These are phyloP conservation scores for Phlebopus sp. DNA, from an alignment of 1,284 basidiomycete genomes.

Conservation along the genomic window DNA sequence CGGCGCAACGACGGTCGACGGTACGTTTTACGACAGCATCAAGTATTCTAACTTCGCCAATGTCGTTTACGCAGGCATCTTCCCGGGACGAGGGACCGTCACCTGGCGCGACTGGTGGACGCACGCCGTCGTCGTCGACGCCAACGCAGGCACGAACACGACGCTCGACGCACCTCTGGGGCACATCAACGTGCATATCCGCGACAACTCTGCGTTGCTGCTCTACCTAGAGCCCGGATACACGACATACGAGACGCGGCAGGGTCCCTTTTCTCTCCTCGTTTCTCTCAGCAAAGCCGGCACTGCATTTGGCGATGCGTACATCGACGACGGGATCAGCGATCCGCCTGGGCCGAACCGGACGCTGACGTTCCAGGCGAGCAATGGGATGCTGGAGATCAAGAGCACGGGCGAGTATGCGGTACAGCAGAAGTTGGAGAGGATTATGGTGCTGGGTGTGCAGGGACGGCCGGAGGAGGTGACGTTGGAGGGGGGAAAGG, in stretches of 20 bases:
- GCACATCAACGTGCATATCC: constrained; percentile 67
- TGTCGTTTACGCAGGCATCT: constrained; percentile 42
- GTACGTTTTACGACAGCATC: no score
- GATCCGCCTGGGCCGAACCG: constrained; percentile 49
- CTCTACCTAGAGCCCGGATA: constrained; percentile 47
- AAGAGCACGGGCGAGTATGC: constrained; percentile 41
- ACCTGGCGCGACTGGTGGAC: constrained; percentile 79
- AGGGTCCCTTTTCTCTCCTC: constrained; percentile 45
- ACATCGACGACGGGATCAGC: constrained; percentile 57
- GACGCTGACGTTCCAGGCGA: constrained; percentile 41
- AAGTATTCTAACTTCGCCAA: background rate
- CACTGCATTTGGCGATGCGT: constrained; percentile 45
- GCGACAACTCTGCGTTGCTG: constrained; percentile 46
- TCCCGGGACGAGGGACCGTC: constrained; percentile 58
- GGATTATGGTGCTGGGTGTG: constrained; percentile 51
- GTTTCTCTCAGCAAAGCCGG: constrained; percentile 42
- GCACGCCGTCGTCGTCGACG: constrained; percentile 48
- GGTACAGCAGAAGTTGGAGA: constrained; percentile 41
- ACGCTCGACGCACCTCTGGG: constrained; percentile 53
- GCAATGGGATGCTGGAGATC: constrained; percentile 34
- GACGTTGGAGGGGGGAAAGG: constrained; percentile 31
- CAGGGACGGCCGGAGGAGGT: constrained; percentile 35
- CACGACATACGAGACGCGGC: constrained; percentile 48
- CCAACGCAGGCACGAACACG: constrained; percentile 34
- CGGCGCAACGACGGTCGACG: constrained; percentile 49